phyloP scores from a whole-genome alignment of 2,329 filamentous ascomycete species.

The Myotisia sp. region DNA sequence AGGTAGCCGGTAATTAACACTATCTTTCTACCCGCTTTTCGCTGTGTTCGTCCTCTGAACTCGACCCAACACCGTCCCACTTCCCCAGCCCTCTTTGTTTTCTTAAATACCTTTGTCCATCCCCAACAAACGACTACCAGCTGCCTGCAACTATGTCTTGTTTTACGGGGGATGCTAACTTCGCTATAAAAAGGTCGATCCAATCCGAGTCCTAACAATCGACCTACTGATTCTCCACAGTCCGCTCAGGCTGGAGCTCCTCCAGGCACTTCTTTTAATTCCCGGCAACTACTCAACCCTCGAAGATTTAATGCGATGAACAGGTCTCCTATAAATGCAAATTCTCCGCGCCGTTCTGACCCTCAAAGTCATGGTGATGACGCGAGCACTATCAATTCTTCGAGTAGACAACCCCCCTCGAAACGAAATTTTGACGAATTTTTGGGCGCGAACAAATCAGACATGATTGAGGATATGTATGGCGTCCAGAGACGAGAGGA shows the following conservation, averaged over 20 bases:
- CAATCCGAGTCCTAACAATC: background rate
- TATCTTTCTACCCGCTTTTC: background rate
- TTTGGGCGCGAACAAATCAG: constrained; percentile 16
- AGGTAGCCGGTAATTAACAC: constrained; percentile 12
- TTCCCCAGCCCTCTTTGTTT: background rate
- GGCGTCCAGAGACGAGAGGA: constrained; percentile 54
- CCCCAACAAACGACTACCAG: constrained; percentile 1
- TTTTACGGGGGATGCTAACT: too few species aligned
- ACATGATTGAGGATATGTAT: constrained; percentile 59
- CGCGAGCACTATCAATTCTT: background rate
- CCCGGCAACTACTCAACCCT: constrained; percentile 12
- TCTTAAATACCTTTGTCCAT: constrained; percentile 1
- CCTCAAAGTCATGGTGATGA: background rate
- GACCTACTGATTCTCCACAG: background rate
- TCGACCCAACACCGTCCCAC: constrained; percentile 1
- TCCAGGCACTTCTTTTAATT: constrained; percentile 9
- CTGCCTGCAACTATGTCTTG: too few species aligned
- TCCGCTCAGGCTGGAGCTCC: background rate
- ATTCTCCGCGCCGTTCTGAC: background rate
- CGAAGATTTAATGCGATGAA: constrained; percentile 7
- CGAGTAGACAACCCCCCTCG: background rate
- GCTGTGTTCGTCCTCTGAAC: background rate
- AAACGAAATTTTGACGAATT: constrained; percentile 20
- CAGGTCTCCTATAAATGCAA: background rate
- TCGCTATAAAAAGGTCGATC: constrained; percentile 7